phyloP scores from a whole-genome alignment of 2,329 filamentous ascomycete genomes.

The Apiospora rasikravindrae region DNA sequence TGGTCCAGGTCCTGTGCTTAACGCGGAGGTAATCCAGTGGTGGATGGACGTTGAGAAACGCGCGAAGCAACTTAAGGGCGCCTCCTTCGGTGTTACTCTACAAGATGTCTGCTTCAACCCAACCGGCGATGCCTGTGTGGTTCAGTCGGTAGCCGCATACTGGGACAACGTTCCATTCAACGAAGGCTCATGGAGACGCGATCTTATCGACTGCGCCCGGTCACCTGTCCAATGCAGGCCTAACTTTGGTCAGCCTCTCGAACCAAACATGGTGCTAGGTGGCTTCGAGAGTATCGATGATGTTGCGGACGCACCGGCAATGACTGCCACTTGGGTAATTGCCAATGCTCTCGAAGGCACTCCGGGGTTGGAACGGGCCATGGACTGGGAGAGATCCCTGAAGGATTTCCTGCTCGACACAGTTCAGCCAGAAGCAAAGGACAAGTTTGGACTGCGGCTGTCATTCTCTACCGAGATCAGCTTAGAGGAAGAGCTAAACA shows the following conservation, averaged over 20 bases:
- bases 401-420: slow-evolving; percentile 76
- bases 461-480: slow-evolving; percentile 97
- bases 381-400: slow-evolving; percentile 87
- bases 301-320: slow-evolving; percentile 74
- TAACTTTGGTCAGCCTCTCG: slow-evolving; percentile 85
- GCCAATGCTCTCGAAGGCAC: slow-evolving; percentile 82
- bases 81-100: slow-evolving; percentile 70
- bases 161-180: slow-evolving; percentile 74
- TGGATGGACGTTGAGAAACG: slow-evolving; percentile 90
- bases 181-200: slow-evolving; percentile 71
- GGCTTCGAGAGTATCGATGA: slow-evolving; percentile 71
- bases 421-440: slow-evolving; percentile 79
- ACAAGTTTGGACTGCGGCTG: slow-evolving; percentile 75
- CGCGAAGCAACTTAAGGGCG: slow-evolving; percentile 73
- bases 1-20: slow-evolving; percentile 77
- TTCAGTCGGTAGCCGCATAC: slow-evolving; percentile 92
- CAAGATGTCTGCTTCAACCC: slow-evolving; percentile 95
- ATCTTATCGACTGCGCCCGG: slow-evolving; percentile 74
- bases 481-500: slow-evolving; percentile 93
- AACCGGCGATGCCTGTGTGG: slow-evolving; percentile 83
- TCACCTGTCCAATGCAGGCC: slow-evolving; percentile 87
- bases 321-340: slow-evolving; percentile 94
- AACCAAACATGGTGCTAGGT: slow-evolving; percentile 84
- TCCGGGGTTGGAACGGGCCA: slow-evolving; percentile 71
- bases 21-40: slow-evolving; percentile 88